phyloP scores from a whole-genome alignment of 148 eudicot genomes.

The Nyssa sinensis region DNA sequence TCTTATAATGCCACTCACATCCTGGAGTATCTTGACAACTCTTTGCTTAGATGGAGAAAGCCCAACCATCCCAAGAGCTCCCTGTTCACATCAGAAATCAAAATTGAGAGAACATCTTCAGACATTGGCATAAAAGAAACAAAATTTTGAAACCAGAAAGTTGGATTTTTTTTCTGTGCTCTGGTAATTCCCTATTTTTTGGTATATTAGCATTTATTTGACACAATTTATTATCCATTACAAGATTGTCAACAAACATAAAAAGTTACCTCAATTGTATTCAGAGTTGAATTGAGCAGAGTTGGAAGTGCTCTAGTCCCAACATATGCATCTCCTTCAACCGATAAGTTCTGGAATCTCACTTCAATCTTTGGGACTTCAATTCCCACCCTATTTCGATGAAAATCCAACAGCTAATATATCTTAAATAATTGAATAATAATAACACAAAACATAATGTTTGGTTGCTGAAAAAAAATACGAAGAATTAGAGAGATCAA shows the following conservation, averaged over 20 bases:
- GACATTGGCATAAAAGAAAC: no score
- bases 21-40: constrained; percentile 28
- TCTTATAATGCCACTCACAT: constrained; percentile 33
- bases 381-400: constrained; percentile 38
- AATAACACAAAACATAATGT: no score
- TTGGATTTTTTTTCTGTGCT: no score
- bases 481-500: no score
- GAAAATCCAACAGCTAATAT: neutral
- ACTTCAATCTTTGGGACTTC: constrained; percentile 49
- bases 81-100: neutral
- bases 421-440: neutral
- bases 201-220: neutral
- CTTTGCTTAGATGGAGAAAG: constrained; percentile 38
- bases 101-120: neutral
- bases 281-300: constrained; percentile 30
- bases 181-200: neutral
- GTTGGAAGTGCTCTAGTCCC: constrained; percentile 58
- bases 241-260: neutral
- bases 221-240: neutral
- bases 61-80: constrained; percentile 22
- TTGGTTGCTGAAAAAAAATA: no score
- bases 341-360: constrained; percentile 28
- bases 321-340: constrained; percentile 41
- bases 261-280: constrained; percentile 30
- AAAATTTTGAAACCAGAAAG: no score